Conservation (phyloP, 2,329 filamentous ascomycete species). For the Fusarium sp. region DNA sequence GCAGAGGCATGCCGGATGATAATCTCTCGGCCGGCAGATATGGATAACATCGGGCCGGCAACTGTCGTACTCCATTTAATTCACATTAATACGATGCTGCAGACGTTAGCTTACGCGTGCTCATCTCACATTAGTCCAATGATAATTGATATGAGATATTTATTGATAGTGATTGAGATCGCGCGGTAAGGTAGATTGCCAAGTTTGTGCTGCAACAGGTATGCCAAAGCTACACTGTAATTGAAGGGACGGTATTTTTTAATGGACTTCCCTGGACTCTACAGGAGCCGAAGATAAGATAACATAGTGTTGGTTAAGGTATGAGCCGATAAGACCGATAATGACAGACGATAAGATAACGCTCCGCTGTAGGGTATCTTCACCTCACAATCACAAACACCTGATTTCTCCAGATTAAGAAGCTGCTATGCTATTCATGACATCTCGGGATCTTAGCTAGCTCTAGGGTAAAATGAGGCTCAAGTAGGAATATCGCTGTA, state of each 20-base stretch:
- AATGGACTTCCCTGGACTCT: background rate
- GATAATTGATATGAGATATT: background rate
- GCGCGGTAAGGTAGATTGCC: background rate
- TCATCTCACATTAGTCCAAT: background rate
- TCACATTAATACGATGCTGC: background rate
- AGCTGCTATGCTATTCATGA: background rate
- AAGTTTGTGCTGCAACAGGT: background rate
- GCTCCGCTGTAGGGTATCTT: background rate
- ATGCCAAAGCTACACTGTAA: background rate
- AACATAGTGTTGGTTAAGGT: background rate
- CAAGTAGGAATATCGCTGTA: no score
- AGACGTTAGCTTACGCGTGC: background rate
- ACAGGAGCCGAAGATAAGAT: background rate
- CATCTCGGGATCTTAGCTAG: background rate
- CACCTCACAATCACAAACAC: background rate
- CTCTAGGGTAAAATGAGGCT: rapidly evolving
- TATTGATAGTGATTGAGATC: background rate
- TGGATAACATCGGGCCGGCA: background rate
- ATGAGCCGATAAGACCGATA: background rate
- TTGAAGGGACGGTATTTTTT: background rate
- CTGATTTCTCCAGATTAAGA: background rate
- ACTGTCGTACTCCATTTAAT: background rate
- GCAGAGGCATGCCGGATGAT: no score
- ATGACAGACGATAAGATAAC: background rate
- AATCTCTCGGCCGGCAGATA: background rate